Evolutionary conservation across 2,329 filamentous ascomycete genomes (phyloP), one percentile per base, ranked within the genome.

Genomic region (Pseudogymnoascus sp.): DNA sequence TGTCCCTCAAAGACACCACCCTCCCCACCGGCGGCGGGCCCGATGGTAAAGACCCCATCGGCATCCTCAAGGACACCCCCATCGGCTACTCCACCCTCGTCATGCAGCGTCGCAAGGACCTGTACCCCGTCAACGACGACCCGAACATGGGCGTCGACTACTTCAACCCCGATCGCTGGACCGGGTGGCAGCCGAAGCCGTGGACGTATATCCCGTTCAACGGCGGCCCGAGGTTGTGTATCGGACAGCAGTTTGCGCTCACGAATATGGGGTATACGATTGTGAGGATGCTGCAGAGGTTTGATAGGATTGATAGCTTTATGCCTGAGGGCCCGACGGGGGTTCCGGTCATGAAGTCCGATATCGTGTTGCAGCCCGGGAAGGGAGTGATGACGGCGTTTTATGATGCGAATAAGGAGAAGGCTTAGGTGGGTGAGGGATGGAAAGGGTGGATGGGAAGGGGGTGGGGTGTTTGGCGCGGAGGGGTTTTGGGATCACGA

Each of bases 241-340:
- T 91, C 62, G 88, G 88, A 1, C 88, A 93, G 78, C 88, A 93
- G 72, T 93, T 91, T 71, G 90, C 89, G 12, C 74, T 92, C 54
- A 90, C 88, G 0, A 88, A 92, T 77, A 89, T 89, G 77, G 77
- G 77, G 30, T 92, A 92, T 70, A 85, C 88, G 8, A 79, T 91
- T 63, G 85, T 86, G 28, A 78, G 89, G 47, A 69, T 93, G 65
- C 82, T 92, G 69, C 90, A 93, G 76, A 78, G 80, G 22, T 94
- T 88, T 70, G 83, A 85, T 60, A 74, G 78, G 9, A 76, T 91
- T 6, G 81, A 84, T 68, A 82, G 76, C 68, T 74, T 78, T 66
- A 85, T 85, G 82, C 65, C 71, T 6, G 71, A 73, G n/a, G 67
- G 84, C 37, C 82, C 85, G 67, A 78, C 78, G 12, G 83, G 81